phyloP scores from a whole-genome alignment of 495 filamentous ascomycete species.

The Penicillium coprophilum region DNA sequence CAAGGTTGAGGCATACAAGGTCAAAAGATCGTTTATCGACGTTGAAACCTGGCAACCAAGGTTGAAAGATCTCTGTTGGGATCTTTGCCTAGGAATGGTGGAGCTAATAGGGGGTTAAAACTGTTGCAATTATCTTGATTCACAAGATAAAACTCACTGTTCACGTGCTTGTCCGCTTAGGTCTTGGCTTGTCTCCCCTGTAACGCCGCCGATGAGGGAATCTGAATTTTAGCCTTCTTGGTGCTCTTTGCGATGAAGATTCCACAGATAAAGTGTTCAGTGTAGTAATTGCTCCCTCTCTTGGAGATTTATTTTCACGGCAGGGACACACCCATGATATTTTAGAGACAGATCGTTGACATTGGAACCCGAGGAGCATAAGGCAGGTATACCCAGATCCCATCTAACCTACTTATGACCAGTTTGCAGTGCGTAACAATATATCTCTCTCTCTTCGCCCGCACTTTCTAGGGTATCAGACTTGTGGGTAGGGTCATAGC shows the following conservation, averaged over 20 bases:
- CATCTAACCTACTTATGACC: too few relatives aligned
- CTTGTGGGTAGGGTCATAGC: too few relatives aligned
- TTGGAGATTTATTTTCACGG: neutral
- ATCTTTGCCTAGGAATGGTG: neutral
- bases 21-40: neutral
- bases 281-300: neutral
- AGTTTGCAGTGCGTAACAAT: too few relatives aligned
- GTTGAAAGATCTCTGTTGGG: too few relatives aligned
- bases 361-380: too few relatives aligned
- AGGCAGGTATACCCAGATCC: too few relatives aligned
- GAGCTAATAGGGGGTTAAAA: neutral
- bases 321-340: neutral
- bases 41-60: too few relatives aligned
- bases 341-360: too few relatives aligned
- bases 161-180: neutral
- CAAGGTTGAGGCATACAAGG: neutral
- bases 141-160: neutral
- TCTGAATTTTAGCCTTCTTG: neutral
- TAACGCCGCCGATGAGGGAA: neutral
- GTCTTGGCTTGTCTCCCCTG: neutral
- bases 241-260: neutral
- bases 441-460: too few relatives aligned
- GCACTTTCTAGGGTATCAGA: too few relatives aligned
- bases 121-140: neutral
- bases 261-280: neutral